Evolutionary conservation across 495 filamentous ascomycete species (phyloP).

Genomic region (Hypomontagnella monticulosa): DNA sequence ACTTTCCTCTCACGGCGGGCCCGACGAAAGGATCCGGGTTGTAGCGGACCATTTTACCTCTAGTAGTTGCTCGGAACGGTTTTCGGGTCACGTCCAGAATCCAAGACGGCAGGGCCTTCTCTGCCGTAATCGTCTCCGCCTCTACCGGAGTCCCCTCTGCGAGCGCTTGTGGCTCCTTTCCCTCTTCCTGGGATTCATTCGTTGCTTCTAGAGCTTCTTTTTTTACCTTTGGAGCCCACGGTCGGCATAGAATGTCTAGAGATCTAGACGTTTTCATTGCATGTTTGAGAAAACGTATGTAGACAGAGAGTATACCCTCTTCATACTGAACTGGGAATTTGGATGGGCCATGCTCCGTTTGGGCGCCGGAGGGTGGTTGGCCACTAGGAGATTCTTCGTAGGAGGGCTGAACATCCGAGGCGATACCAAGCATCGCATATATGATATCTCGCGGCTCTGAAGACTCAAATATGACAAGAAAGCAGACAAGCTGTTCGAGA

Average conservation of each 20-base stretch:
- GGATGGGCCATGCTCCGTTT: background rate
- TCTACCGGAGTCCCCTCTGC: too few relatives aligned
- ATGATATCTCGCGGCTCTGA: constrained; percentile 39
- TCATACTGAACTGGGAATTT: constrained; percentile 30
- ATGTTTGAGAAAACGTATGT: constrained; percentile 37
- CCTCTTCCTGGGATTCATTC: too few relatives aligned
- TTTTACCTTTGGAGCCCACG: constrained; percentile 49
- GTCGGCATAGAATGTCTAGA: constrained; percentile 47
- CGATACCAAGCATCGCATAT: constrained; percentile 40
- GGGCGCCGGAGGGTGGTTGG: background rate
- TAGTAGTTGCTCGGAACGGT: constrained; percentile 23
- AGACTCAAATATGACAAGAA: constrained; percentile 39
- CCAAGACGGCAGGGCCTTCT: constrained; percentile 29
- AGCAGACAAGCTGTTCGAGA: constrained; percentile 43
- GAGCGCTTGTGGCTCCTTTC: too few relatives aligned
- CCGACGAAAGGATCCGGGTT: constrained; percentile 43
- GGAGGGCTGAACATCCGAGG: constrained; percentile 20
- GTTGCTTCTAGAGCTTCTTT: too few relatives aligned
- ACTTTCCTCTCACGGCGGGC: constrained; percentile 18
- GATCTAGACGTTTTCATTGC: constrained; percentile 32
- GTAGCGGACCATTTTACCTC: constrained; percentile 28
- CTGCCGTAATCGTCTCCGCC: background rate
- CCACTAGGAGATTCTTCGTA: too few relatives aligned
- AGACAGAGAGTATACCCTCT: constrained; percentile 27
- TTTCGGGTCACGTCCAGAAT: constrained; percentile 22